Base-by-base conservation (phyloP, 306 rosid species). In the Pachyrhizus erosus region DNA sequence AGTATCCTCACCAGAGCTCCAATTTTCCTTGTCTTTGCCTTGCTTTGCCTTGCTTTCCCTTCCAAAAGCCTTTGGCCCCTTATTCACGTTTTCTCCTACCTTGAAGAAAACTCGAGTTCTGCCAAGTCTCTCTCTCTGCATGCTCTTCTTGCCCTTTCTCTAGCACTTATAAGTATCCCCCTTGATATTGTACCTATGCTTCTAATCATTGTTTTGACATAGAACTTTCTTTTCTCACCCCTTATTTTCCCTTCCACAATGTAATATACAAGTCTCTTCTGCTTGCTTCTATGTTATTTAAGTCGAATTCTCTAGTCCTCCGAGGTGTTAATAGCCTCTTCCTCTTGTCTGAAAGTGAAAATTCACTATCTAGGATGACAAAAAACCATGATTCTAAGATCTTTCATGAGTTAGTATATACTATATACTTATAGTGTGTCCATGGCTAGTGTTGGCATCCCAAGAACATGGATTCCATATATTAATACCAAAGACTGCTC, bases 381-480 rank as follows among this genome's bases (percentile, higher is more conserved):
- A 4, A 73, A 67, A 55, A 58, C 81, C 9, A 68, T 67, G 77
- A 75, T 39, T 51, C 17, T 42, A 9, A 34, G 66, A 75, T 8
- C 7, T 45, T 13, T 15, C 17, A 70, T 42, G 62, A 48, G 5
- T 68, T 64, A 61, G 67, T 15, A 61, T 2, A 61, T 7, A 14
- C 11, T 5, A 9, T 55, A 10, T 11, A 60, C 75, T 80, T 55
- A 10, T 11, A 60, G 77, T 80, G 39, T 73, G 87, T 51, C 87
- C 26, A 94, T 92, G 98, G 93, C 90, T 40, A 84, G 89, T 68
- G 75, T 80, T 71, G 91, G 73, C 11, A 89, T 84, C 66, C 97
- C 94, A 11, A 91, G 79, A 86, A 80, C 91, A 33, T 92, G 97
- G 98, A 80, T 85, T 48, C 97, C 98, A 29, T 90, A 90, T 60